Base-by-base conservation (phyloP, 164 flowering plant species). In the Chloranthus sessilifolius region DNA sequence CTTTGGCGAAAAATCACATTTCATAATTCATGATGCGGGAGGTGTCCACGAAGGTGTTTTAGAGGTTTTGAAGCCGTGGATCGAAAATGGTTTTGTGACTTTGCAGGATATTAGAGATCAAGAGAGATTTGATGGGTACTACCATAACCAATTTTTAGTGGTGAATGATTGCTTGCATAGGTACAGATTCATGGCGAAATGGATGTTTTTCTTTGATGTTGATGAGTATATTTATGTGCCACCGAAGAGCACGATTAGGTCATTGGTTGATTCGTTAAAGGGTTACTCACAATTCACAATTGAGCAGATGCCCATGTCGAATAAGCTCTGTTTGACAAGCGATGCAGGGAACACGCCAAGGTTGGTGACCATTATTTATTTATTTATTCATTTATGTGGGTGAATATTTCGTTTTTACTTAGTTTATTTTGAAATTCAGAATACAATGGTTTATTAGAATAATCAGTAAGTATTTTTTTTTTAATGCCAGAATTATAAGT, bases 131-230 rank as follows among this genome's bases (percentile, higher is more conserved):
- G 96, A 92, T 54, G 98, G 95, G 39, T 92, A 88, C 55, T 92
- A 92, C 56, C 95, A 92, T 46, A 92, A 92, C 60, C 99, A 92
- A 79, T 88, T 92, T 62, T 58, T 92, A 56, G 76, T 88, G 36
- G 85, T 88, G 61, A 92, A 92, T 50, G 98, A 92, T 59, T 92
- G 98, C 49, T 49, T 92, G 68, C 96, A 88, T 53, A 63, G 94
- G 11, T 82, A 83, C 58, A 67, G 74, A 27, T 88, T 88, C 43
- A 50, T 46, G 71, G 59, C 96, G 0, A 79, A 78, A 61, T 92
- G 98, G 98, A 88, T 88, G 76, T 86, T 88, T 73, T 92, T 85
- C 80, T 92, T 92, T 44, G 99, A 92, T 53, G 86, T 88, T 0
- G 96, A 88, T 60, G 99, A 92, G 74, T 92, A 47, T 59, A 68